Conservation (phyloP, 192 early-diverging fungal species). For the Entophlyctis helioformis region DNA sequence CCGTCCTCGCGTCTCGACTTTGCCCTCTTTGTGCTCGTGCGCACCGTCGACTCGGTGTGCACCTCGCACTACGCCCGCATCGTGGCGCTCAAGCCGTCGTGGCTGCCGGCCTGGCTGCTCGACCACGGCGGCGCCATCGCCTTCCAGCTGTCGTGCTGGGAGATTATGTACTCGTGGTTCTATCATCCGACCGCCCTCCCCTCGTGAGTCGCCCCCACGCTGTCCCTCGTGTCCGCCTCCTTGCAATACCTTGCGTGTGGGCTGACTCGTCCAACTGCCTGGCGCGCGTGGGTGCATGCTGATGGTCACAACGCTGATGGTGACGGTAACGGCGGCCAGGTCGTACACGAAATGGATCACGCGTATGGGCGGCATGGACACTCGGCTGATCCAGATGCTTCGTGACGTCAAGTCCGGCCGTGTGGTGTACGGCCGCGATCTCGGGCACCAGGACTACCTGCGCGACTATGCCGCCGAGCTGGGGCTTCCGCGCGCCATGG, state of each 20-base stretch:
- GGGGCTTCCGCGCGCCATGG: constrained; percentile 12
- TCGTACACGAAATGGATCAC: constrained; percentile 49
- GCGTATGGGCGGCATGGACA: constrained; percentile 43
- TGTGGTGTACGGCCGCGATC: constrained; percentile 21
- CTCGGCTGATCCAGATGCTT: constrained; percentile 33
- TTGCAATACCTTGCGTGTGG: no score
- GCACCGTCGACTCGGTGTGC: constrained; percentile 20
- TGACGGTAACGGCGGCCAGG: no score
- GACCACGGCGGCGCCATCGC: neutral
- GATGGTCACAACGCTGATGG: no score
- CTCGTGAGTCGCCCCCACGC: no score
- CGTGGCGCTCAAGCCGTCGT: constrained; percentile 19
- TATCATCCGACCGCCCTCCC: no score
- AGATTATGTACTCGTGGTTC: constrained; percentile 4
- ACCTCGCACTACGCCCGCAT: constrained; percentile 24
- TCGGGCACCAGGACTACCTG: constrained; percentile 19
- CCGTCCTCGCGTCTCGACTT: constrained; percentile 19
- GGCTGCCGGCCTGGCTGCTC: constrained; percentile 29
- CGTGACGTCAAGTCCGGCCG: constrained; percentile 20
- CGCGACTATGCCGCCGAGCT: constrained; percentile 19
- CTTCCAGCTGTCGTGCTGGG: neutral
- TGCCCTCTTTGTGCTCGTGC: constrained; percentile 43
- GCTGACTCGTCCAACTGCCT: no score
- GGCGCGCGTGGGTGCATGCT: no score
- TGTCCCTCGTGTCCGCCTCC: no score